Conservation (phyloP, 495 filamentous ascomycete genomes). For the Penicillium odoratum region DNA sequence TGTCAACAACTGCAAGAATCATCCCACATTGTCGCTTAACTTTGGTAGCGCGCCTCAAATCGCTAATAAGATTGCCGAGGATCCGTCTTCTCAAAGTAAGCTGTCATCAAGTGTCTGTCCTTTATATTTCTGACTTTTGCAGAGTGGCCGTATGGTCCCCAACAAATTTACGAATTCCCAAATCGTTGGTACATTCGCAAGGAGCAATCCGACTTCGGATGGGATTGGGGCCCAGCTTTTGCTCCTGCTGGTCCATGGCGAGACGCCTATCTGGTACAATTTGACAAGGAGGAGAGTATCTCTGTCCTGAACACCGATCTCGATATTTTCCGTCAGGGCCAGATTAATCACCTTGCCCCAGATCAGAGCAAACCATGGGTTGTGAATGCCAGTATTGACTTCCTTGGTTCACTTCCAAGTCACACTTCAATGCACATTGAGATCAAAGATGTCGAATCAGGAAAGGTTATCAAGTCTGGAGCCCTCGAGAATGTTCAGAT, state of each 20-base stretch:
- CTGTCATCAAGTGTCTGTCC: not conserved
- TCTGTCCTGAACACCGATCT: constrained; percentile 59
- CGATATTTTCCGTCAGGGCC: constrained; percentile 61
- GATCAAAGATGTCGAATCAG: constrained; percentile 49
- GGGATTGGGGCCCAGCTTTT: constrained; percentile 72
- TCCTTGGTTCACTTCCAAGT: constrained; percentile 52
- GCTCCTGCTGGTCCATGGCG: constrained; percentile 67
- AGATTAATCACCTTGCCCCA: constrained; percentile 59
- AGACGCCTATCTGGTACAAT: constrained; percentile 59
- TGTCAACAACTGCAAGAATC: constrained; percentile 43
- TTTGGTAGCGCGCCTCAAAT: constrained; percentile 59
- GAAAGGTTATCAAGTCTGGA: constrained; percentile 48
- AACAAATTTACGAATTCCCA: constrained; percentile 46
- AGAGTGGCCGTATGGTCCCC: constrained; percentile 50
- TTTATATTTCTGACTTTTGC: constrained; percentile 3
- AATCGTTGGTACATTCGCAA: constrained; percentile 66
- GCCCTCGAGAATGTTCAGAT: constrained; percentile 44
- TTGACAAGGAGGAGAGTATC: constrained; percentile 40
- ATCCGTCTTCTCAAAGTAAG: constrained; percentile 53
- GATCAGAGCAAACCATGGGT: constrained; percentile 65
- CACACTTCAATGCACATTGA: constrained; percentile 51
- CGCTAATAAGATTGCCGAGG: constrained; percentile 52
- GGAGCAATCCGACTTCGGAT: constrained; percentile 70
- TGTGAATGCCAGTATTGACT: constrained; percentile 68
- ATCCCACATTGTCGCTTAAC: constrained; percentile 47